Evolutionary conservation across 2,329 filamentous ascomycete species (phyloP).

Genomic region (Ascochyta rabiei): DNA sequence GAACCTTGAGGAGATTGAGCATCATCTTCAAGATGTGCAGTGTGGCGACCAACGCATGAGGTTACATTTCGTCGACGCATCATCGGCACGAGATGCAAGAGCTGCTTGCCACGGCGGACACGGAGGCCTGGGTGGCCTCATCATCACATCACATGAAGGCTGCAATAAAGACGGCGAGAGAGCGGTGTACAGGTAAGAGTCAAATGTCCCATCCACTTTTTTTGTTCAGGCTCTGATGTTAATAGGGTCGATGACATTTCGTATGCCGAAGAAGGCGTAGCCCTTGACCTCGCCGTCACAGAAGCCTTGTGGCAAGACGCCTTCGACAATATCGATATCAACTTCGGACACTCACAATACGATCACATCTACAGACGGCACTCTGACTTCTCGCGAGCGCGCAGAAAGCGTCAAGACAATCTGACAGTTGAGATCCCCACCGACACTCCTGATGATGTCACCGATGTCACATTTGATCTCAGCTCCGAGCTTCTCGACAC

Average conservation of each 20-base stretch:
- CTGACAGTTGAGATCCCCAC: slow-evolving; percentile 24
- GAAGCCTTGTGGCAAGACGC: slow-evolving; percentile 37
- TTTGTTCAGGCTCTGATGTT: background rate
- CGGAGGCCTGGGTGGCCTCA: slow-evolving; percentile 29
- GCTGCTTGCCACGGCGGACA: slow-evolving; percentile 29
- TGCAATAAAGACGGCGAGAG: slow-evolving; percentile 48
- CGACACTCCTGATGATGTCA: slow-evolving; percentile 27
- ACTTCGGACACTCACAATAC: slow-evolving; percentile 41
- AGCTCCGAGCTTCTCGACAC: slow-evolving; percentile 29
- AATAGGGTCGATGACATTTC: slow-evolving; percentile 27
- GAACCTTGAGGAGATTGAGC: slow-evolving; percentile 46
- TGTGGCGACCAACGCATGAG: slow-evolving; percentile 36
- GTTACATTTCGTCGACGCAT: slow-evolving; percentile 36
- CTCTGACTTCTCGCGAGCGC: slow-evolving; percentile 25
- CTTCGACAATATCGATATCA: slow-evolving; percentile 38
- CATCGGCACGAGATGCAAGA: slow-evolving; percentile 34
- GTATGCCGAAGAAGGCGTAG: slow-evolving; percentile 29
- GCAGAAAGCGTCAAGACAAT: slow-evolving; percentile 24
- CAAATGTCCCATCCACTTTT: slow-evolving; percentile 17
- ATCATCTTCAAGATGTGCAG: slow-evolving; percentile 38
- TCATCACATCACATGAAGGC: slow-evolving; percentile 47
- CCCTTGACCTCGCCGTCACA: slow-evolving; percentile 33
- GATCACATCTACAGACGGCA: slow-evolving; percentile 40
- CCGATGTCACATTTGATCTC: slow-evolving; percentile 31
- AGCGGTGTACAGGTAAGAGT: slow-evolving; percentile 37